These are phyloP conservation scores for Pyrrhoderma lamaoense DNA, from an alignment of 1,284 basidiomycete genomes.

Conservation along the genomic window DNA sequence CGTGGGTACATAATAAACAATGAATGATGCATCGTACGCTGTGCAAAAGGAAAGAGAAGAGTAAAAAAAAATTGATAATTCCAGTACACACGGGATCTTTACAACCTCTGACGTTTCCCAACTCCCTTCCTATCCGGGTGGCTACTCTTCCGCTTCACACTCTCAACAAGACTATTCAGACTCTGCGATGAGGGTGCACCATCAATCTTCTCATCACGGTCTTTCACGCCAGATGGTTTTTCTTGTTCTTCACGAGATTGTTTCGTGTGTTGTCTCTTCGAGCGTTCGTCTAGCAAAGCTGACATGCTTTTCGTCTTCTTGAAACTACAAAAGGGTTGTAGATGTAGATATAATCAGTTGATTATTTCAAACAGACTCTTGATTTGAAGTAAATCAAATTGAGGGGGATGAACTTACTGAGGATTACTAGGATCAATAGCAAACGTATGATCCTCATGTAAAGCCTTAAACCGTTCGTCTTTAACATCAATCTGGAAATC, in stretches of 20 bases:
- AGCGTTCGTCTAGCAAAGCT: constrained; percentile 67
- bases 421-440: constrained; percentile 97
- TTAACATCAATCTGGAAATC: constrained; percentile 82
- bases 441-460: constrained; percentile 88
- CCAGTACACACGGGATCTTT: not conserved
- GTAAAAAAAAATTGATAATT: too few relatives aligned
- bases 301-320: constrained; percentile 87
- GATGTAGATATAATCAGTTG: too few relatives aligned
- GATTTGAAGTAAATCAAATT: not conserved
- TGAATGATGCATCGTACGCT: too few relatives aligned
- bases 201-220: constrained; percentile 14
- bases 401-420: constrained; percentile 54
- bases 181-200: constrained; percentile 25
- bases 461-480: constrained; percentile 82
- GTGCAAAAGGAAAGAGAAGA: too few relatives aligned
- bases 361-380: not conserved
- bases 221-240: constrained; percentile 18
- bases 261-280: constrained; percentile 40
- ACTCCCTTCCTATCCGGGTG: constrained; percentile 27
- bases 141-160: constrained; percentile 74
- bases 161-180: constrained; percentile 68
- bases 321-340: constrained; percentile 46
- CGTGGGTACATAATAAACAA: too few relatives aligned
- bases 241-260: constrained; percentile 28
- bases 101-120: constrained; percentile 43